Percentiles rank a stretch among this genome's conserved stretches.
These are phyloP conservation scores for Rhodosporidiobolus odoratus DNA, from an alignment of 768 basidiomycete species.

Conservation along the genomic window DNA sequence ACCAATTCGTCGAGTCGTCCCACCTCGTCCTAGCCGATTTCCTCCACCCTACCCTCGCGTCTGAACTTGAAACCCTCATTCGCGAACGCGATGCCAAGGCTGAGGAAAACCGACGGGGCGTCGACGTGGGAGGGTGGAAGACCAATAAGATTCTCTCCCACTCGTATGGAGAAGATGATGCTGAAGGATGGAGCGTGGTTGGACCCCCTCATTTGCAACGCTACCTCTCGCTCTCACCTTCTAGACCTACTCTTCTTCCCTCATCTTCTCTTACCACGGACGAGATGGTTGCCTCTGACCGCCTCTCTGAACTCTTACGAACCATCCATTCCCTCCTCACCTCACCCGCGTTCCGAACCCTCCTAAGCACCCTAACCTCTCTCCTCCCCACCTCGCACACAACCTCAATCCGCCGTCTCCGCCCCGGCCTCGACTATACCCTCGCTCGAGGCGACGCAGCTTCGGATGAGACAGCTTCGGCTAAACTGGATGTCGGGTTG, in stretches of 20 bases:
- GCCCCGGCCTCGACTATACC: constrained; percentile 91
- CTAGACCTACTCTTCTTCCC: not conserved
- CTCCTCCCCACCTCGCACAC: constrained; percentile 26
- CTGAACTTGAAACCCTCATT: constrained; percentile 61
- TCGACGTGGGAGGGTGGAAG: constrained; percentile 51
- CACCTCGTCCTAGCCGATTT: constrained; percentile 84
- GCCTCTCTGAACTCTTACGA: constrained; percentile 22
- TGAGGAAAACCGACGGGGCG: constrained; percentile 29
- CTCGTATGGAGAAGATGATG: constrained; percentile 54
- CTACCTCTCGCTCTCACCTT: constrained; percentile 61
- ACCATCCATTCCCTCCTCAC: constrained; percentile 28
- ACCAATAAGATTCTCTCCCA: constrained; percentile 59
- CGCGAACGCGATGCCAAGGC: constrained; percentile 59
- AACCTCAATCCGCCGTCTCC: constrained; percentile 65
- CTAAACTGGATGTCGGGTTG: constrained; percentile 76
- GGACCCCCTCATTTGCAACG: constrained; percentile 95
- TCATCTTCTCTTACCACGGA: too few relatives aligned
- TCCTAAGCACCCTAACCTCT: constrained; percentile 30
- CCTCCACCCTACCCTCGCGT: constrained; percentile 64
- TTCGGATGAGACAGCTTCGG: constrained; percentile 55
- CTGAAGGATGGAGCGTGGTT: constrained; percentile 61
- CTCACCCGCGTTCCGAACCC: constrained; percentile 38
- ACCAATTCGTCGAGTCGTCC: constrained; percentile 77
- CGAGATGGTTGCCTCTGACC: too few relatives aligned
- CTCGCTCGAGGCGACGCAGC: constrained; percentile 72